Conservation (phyloP, 495 filamentous ascomycete species). For the Penicillium chermesinum region DNA sequence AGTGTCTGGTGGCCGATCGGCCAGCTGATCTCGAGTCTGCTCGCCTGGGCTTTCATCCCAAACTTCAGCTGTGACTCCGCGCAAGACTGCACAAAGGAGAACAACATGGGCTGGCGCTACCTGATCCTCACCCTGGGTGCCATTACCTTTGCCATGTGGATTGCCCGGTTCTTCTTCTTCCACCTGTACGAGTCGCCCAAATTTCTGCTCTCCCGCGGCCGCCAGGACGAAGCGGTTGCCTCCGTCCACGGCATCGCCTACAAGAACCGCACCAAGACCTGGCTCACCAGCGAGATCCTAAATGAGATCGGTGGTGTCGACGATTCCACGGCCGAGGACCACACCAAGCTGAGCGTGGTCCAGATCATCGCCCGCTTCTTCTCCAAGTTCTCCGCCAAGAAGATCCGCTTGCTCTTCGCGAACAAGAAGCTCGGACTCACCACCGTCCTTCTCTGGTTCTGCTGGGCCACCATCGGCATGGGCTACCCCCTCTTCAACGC, state of each 20-base stretch:
- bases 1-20: constrained; percentile 59
- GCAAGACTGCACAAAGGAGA: constrained; percentile 48
- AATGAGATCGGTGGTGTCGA: constrained; percentile 49
- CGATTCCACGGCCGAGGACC: constrained; percentile 25
- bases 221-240: constrained; percentile 66
- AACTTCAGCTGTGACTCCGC: constrained; percentile 44
- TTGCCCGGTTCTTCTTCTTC: constrained; percentile 69
- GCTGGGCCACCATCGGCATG: constrained; percentile 55
- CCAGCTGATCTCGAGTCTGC: constrained; percentile 45
- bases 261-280: constrained; percentile 48
- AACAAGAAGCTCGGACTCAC: constrained; percentile 45
- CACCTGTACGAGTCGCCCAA: constrained; percentile 79
- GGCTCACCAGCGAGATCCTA: constrained; percentile 49
- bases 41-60: constrained; percentile 56
- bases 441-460: constrained; percentile 51
- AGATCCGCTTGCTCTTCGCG: constrained; percentile 49
- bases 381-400: constrained; percentile 52
- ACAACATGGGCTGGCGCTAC: constrained; percentile 84
- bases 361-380: constrained; percentile 48
- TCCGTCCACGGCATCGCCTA: constrained; percentile 59
- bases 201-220: constrained; percentile 66
- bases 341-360: constrained; percentile 30
- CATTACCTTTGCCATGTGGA: constrained; percentile 64
- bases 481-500: constrained; percentile 56
- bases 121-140: constrained; percentile 65